Evolutionary conservation across 78 protist genomes (phyloP).

Genomic region (Pelomyxa schiedti): DNA sequence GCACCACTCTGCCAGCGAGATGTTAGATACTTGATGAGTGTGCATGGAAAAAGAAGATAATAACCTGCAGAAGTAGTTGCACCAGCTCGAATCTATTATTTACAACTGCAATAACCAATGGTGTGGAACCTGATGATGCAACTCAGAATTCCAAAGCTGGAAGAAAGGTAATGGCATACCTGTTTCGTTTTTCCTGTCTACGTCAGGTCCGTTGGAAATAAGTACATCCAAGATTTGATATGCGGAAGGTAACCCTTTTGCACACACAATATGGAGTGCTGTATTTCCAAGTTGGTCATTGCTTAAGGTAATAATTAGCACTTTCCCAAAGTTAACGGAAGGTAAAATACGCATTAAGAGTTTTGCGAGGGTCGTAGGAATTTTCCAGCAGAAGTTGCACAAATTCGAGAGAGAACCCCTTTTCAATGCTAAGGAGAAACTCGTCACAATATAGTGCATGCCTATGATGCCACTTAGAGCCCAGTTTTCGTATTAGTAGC

Average conservation of each 20-base stretch:
- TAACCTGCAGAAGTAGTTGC: neutral
- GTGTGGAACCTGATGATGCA: neutral
- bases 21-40: no score
- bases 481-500: neutral
- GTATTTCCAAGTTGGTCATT: neutral
- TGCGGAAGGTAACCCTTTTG: no score
- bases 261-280: neutral
- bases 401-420: neutral
- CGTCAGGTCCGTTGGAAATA: neutral
- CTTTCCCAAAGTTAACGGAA: no score
- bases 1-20: slow-evolving; percentile 48
- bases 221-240: no score
- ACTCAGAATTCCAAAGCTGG: neutral
- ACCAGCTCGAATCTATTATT: neutral
- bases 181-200: no score
- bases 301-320: no score
- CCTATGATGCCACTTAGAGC: neutral
- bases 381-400: neutral
- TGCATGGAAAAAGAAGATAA: neutral
- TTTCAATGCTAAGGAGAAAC: neutral
- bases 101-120: neutral
- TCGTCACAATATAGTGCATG: neutral
- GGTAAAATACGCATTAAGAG: no score
- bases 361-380: neutral
- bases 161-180: no score